Percentiles rank a stretch among this genome's conserved stretches.
Conservation (phyloP, 1,284 basidiomycete species). For the Exobasidium rhododendri region DNA sequence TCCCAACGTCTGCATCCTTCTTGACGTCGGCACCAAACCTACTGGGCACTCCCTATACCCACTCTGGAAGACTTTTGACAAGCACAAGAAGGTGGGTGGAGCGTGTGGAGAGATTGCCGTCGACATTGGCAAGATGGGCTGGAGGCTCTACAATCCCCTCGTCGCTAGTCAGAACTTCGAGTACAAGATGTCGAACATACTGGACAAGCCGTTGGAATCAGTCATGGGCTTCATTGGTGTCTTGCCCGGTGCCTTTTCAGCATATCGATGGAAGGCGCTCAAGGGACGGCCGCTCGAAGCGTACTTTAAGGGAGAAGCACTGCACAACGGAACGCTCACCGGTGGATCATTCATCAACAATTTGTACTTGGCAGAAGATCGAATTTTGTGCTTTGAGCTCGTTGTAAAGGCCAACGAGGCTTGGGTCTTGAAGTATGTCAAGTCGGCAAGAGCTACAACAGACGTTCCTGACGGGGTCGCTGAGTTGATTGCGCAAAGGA, state of each 20-base stretch:
- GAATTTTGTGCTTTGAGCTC: conserved; percentile 83
- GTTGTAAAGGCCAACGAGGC: conserved; percentile 79
- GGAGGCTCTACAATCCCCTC: conserved; percentile 73
- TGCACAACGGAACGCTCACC: conserved; percentile 43
- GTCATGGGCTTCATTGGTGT: conserved; percentile 91
- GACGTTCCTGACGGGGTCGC: conserved; percentile 78
- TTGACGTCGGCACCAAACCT: conserved; percentile 92
- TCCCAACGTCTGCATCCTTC: conserved; percentile 81
- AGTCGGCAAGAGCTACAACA: conserved; percentile 84
- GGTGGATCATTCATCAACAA: conserved; percentile 67
- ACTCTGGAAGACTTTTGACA: conserved; percentile 90
- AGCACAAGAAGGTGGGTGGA: conserved; percentile 86
- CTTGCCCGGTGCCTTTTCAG: conserved; percentile 79
- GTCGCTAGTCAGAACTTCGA: conserved; percentile 60
- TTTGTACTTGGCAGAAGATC: conserved; percentile 91
- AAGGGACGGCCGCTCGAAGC: conserved; percentile 69
- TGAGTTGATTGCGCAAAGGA: conserved; percentile 76
- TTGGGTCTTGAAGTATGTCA: conserved; percentile 91
- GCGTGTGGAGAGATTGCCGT: conserved; percentile 92
- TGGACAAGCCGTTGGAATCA: conserved; percentile 90
- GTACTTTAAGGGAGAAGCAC: conserved; percentile 80
- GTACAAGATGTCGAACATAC: conserved; percentile 84
- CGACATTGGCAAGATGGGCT: conserved; percentile 83
- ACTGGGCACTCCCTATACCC: conserved; percentile 80
- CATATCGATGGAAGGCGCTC: conserved; percentile 75